Percentiles rank a stretch among this genome's conserved stretches.
These are phyloP conservation scores for Cercospora citrullina DNA, from an alignment of 2,329 filamentous ascomycete species.

Conservation along the genomic window DNA sequence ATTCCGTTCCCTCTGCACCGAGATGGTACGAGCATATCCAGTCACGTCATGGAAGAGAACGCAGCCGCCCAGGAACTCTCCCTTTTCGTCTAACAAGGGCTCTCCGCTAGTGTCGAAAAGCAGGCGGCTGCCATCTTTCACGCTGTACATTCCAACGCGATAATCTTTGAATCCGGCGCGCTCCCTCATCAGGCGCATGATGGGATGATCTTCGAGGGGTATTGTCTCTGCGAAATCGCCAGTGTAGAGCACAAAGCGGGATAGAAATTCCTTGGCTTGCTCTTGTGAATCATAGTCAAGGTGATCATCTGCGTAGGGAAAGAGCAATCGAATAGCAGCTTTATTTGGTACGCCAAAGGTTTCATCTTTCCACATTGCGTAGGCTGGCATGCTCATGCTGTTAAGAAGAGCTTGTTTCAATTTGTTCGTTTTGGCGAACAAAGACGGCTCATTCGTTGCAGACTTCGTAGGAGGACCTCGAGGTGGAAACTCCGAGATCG, in stretches of 20 bases:
- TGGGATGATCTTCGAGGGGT: constrained; percentile 63
- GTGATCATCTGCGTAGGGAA: constrained; percentile 37
- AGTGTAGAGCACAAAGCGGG: constrained; percentile 62
- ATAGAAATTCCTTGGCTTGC: constrained; percentile 54
- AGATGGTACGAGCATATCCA: constrained; percentile 66
- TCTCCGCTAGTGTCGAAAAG: constrained; percentile 69
- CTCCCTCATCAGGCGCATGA: constrained; percentile 63
- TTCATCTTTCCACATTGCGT: constrained; percentile 80
- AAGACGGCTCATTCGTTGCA: constrained; percentile 59
- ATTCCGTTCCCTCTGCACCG: constrained; percentile 67
- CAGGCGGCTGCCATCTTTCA: constrained; percentile 53
- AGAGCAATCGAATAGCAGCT: constrained; percentile 52
- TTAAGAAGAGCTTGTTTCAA: constrained; percentile 78
- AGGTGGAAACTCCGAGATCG: constrained; percentile 63
- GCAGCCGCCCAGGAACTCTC: constrained; percentile 72
- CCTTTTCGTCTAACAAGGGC: constrained; percentile 63
- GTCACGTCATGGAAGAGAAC: constrained; percentile 74
- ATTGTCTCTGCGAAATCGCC: constrained; percentile 65
- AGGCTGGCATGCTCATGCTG: constrained; percentile 70
- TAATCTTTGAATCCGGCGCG: constrained; percentile 60
- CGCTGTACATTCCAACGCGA: constrained; percentile 64
- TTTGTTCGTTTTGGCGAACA: constrained; percentile 70
- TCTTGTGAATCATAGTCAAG: constrained; percentile 41
- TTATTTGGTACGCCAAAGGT: constrained; percentile 72
- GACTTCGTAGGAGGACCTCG: constrained; percentile 63